A percentile compares a stretch with the other conserved stretches of the same genome.
These are phyloP conservation scores for Alnus glutinosa DNA, from an alignment of 306 rosid genomes.

Conservation along the genomic window DNA sequence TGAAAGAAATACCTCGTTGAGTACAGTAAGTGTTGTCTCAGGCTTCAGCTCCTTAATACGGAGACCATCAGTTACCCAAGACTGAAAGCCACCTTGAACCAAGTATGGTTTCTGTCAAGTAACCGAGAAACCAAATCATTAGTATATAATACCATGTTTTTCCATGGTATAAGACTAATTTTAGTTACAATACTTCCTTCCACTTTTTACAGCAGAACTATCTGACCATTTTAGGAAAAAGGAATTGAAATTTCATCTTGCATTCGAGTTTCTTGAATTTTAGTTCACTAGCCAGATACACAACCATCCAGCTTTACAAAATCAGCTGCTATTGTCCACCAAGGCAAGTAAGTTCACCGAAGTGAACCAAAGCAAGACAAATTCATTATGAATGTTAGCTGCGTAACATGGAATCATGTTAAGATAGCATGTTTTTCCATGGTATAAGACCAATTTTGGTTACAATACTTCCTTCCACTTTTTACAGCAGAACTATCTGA, in stretches of 20 bases:
- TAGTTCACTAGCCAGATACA: slow-evolving; percentile 1
- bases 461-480: background rate
- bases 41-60: slow-evolving; percentile 89
- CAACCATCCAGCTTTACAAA: background rate
- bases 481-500: background rate
- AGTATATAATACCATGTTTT: background rate
- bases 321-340: slow-evolving; percentile 2
- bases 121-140: slow-evolving; percentile 9
- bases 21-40: slow-evolving; percentile 72
- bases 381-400: background rate
- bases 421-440: background rate
- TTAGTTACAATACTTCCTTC: background rate
- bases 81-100: slow-evolving; percentile 88
- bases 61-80: slow-evolving; percentile 82
- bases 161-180: slow-evolving; percentile 1
- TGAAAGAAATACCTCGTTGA: slow-evolving; percentile 66
- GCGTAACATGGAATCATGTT: background rate
- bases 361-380: background rate
- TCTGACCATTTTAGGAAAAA: background rate
- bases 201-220: background rate
- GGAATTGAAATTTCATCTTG: background rate
- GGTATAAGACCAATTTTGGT: background rate
- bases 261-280: slow-evolving; percentile 3
- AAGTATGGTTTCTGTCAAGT: slow-evolving; percentile 72
- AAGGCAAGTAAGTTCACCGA: background rate